phyloP scores from a whole-genome alignment of 805 yeast species.

The Vanderwaltozyma yarrowii region DNA sequence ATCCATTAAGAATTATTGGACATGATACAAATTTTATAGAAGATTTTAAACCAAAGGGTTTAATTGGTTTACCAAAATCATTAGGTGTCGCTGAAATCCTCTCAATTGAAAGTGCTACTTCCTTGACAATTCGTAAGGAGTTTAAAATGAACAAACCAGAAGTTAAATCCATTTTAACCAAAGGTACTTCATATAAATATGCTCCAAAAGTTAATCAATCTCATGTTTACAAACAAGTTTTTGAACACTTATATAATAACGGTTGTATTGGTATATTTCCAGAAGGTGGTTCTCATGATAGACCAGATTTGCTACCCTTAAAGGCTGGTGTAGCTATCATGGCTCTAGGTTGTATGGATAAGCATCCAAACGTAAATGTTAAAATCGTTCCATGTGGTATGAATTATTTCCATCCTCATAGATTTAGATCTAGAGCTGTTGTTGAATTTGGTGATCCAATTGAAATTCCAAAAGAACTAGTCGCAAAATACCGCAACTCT shows the following conservation, averaged over 20 bases:
- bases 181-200: slow-evolving; percentile 51
- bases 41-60: slow-evolving; percentile 52
- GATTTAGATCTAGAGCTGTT: slow-evolving; percentile 90
- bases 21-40: slow-evolving; percentile 53
- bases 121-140: slow-evolving; percentile 56
- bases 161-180: slow-evolving; percentile 31
- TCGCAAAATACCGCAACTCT: slow-evolving; percentile 53
- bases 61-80: slow-evolving; percentile 67
- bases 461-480: slow-evolving; percentile 49
- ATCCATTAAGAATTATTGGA: slow-evolving; percentile 47
- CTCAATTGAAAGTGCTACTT: slow-evolving; percentile 62
- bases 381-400: slow-evolving; percentile 93
- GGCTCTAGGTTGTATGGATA: slow-evolving; percentile 91
- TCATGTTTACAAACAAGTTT: slow-evolving; percentile 72
- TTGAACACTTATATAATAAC: slow-evolving; percentile 69
- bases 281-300: slow-evolving; percentile 96
- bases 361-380: slow-evolving; percentile 64
- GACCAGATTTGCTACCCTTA: slow-evolving; percentile 80
- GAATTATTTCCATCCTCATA: slow-evolving; percentile 94
- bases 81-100: slow-evolving; percentile 67
- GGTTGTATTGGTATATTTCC: slow-evolving; percentile 89
- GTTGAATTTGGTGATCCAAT: slow-evolving; percentile 90
- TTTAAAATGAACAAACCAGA: slow-evolving; percentile 44
- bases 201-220: slow-evolving; percentile 86
- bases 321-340: slow-evolving; percentile 97